Base-by-base conservation (phyloP, 1,284 basidiomycete genomes). In the Cutaneotrichosporon sp. region DNA sequence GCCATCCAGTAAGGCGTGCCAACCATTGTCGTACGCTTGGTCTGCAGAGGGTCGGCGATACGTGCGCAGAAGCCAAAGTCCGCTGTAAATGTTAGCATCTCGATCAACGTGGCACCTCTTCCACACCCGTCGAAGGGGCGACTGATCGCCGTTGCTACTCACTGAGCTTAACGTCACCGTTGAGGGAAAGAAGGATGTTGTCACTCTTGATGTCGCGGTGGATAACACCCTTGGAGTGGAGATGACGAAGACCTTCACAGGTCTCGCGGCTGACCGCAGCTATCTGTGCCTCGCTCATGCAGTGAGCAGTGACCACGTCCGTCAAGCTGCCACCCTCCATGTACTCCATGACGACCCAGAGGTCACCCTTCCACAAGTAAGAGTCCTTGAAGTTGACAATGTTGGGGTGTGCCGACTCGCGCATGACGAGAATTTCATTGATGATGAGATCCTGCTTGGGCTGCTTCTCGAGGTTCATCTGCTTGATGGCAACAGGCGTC, bases 1-100 rank as follows among this genome's bases (percentile, higher is more conserved):
- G 96, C 94, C 94, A 98, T 98, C 94, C 94, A 98, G 72, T 97
- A 98, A 1, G 96, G 96, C 7, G 96, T 97, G 3, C 96, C 96
- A 42, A 97, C 94, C 94, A 98, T 97, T n/a, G 96, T 98, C 27
- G 92, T 97, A 29, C 94, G 86, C 79, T 97, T 97, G 5, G 92
- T 84, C 60, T 88, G 84, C 7, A 85, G 82, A 9, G 84, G 84
- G 65, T 97, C 93, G 24, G 90, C 90, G 54, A 97, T 93, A 76
- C 96, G 90, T 0, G 94, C 96, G 63, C 94, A 97, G 81, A 97
- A 97, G 5, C 94, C 94, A 76, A 98, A 98, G 77, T 98, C 94
- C 75, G 94, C 92, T 94, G 67, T 24, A 43, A 39, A 6, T 16
- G 56, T 63, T 49, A 50, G 32, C 47, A 19, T n/a, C n/a, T n/a